Evolutionary conservation across 2,329 filamentous ascomycete genomes (phyloP).

Genomic region (Monilinia aucupariae): DNA sequence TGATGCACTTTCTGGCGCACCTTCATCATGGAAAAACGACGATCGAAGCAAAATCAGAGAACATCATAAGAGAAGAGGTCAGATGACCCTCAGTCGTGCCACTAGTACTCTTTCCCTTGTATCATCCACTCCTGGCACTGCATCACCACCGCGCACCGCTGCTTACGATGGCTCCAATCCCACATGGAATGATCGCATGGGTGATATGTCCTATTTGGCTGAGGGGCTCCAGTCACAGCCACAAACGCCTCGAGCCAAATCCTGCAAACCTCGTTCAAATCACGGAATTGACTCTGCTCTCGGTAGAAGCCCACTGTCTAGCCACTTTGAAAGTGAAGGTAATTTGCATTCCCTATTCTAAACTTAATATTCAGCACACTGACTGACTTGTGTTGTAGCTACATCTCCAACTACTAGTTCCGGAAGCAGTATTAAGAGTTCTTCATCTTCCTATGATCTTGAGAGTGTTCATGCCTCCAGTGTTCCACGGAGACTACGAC

Average conservation of each 20-base stretch:
- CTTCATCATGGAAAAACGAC: conserved; percentile 45
- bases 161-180: conserved; percentile 32
- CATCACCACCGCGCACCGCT: conserved; percentile 24
- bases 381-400: conserved; percentile 5
- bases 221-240: not conserved
- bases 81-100: conserved; percentile 29
- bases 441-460: conserved; percentile 29
- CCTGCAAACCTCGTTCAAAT: conserved; percentile 26
- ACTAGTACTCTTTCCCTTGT: conserved; percentile 25
- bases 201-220: conserved; percentile 21
- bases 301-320: conserved; percentile 26
- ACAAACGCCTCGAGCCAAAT: conserved; percentile 17
- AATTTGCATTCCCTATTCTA: conserved; percentile 9
- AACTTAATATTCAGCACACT: not conserved
- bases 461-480: conserved; percentile 22
- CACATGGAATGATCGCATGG: conserved; percentile 29
- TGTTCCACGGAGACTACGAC: conserved; percentile 4
- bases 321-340: conserved; percentile 30
- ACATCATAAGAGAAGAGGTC: conserved; percentile 31
- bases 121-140: conserved; percentile 20
- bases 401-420: conserved; percentile 30
- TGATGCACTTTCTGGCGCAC: conserved; percentile 52
- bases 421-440: conserved; percentile 25
- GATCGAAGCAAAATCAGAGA: conserved; percentile 33
- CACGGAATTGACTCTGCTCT: conserved; percentile 28